phyloP scores from a whole-genome alignment of 345 rosid genomes.

The Isatis tinctoria region DNA sequence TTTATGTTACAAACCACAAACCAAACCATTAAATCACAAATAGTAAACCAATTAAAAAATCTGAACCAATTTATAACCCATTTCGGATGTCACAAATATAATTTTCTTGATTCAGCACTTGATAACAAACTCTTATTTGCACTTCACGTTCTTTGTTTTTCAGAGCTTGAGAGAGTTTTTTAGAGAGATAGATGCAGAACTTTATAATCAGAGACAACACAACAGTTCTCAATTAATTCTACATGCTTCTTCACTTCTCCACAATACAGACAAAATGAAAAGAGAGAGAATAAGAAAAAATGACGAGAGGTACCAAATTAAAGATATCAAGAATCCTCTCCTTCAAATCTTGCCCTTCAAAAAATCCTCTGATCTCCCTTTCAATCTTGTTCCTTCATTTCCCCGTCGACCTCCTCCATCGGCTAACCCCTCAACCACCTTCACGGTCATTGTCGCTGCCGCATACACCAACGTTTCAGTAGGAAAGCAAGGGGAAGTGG shows the following conservation, averaged over 20 bases:
- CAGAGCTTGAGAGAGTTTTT: no score
- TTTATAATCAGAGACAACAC: background rate
- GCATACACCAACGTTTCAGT: slow-evolving; percentile 46
- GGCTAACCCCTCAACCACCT: slow-evolving; percentile 2
- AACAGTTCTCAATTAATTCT: slow-evolving; percentile 6
- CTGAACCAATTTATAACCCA: no score
- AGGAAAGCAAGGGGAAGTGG: slow-evolving; percentile 61
- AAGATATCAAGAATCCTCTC: slow-evolving; percentile 47
- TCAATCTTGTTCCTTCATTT: slow-evolving; percentile 51
- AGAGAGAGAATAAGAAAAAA: background rate
- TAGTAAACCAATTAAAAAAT: no score
- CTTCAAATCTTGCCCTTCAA: slow-evolving; percentile 62
- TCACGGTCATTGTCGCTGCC: slow-evolving; percentile 35
- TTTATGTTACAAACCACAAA: no score
- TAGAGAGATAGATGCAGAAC: background rate
- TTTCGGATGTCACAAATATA: no score
- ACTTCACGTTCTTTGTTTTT: no score
- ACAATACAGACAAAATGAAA: background rate
- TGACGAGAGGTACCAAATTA: slow-evolving; percentile 68
- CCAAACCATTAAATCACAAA: no score
- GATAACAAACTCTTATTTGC: no score
- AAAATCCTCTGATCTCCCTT: slow-evolving; percentile 48
- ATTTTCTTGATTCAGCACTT: no score
- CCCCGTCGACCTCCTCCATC: slow-evolving; percentile 30
- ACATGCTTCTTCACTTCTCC: background rate